Evolutionary conservation across 306 rosid species (phyloP).

Genomic region (Albizia julibrissin): DNA sequence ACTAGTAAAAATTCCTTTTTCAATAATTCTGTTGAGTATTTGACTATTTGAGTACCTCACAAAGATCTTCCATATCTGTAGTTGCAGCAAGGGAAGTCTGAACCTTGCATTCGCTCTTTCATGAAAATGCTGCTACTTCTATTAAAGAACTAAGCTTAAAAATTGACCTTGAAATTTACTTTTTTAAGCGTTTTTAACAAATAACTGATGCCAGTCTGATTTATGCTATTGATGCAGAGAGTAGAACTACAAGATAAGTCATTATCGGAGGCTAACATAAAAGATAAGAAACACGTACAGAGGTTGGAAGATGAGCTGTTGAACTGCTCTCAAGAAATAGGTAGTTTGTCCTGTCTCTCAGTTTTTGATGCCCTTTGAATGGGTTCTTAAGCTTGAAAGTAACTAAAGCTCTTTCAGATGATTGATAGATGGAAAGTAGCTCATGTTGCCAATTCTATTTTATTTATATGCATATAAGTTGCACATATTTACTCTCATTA

Average conservation of each 20-base stretch:
- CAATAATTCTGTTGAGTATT: not conserved
- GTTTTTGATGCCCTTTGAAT: not conserved
- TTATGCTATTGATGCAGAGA: constrained; percentile 51
- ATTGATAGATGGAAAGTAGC: not conserved
- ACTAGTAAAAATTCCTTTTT: not conserved
- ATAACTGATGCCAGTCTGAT: constrained; percentile 28
- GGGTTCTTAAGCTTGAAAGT: constrained; percentile 3
- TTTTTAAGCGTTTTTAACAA: not conserved
- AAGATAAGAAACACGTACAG: constrained; percentile 66
- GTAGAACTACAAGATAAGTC: constrained; percentile 60
- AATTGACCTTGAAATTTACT: not conserved
- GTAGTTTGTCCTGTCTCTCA: constrained; percentile 37
- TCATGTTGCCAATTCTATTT: not conserved
- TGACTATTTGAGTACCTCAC: not conserved
- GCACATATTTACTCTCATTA: constrained; percentile 21
- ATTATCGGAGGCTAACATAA: constrained; percentile 49
- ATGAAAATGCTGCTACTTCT: constrained; percentile 7
- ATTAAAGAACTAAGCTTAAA: not conserved
- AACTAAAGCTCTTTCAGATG: not conserved
- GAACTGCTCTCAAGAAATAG: constrained; percentile 91
- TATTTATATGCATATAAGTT: not conserved
- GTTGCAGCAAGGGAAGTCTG: constrained; percentile 10
- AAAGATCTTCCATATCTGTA: not conserved
- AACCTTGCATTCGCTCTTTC: constrained; percentile 15
- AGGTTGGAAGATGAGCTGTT: constrained; percentile 68